Base-by-base conservation (phyloP, 2,329 filamentous ascomycete genomes). In the Apiospora hydei region DNA sequence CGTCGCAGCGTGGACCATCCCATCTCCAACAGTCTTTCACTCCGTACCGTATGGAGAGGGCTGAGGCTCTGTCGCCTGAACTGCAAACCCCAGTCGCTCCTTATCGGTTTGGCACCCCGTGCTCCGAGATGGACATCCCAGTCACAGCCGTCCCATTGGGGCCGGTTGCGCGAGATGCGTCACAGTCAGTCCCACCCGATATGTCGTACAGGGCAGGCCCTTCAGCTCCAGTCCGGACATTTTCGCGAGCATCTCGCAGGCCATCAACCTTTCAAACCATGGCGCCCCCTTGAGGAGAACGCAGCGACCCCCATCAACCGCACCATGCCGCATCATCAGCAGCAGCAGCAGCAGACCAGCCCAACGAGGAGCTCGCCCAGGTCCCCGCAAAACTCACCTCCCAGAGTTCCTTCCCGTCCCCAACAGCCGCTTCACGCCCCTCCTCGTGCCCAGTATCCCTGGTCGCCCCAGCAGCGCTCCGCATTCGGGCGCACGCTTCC, bases 121-220 rank as follows among this genome's bases (percentile, higher is more conserved):
- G 95, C 81, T 97, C 95, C 2, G 95, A 97, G 79, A 92, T 96
- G 87, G 96, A 98, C 80, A 91, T 95, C 16, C 95, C 96, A 0
- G 84, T 97, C 72, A 96, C 94, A 0, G 88, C 92, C 3, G 86
- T 95, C 61, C 89, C 90, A 0, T 77, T 90, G 21, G 93, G 92
- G 0, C 93, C 93, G 8, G 86, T 97, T 44, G 88, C 92, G 64
- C 92, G 96, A 69, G 92, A 96, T 78, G 86, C 88, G 67, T 97
- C 94, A 38, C 94, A 98, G 82, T 98, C 95, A 6, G 96, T 98
- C 0, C 96, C 96, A 61, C 96, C 96, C 8, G 92, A 97, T 83
- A 98, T 98, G 95, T 92, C 90, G 80, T 98, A 93, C 85, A 89
- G 91, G 44, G 81, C 73, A 80, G 80, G 72, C 79, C 72, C 77